Percentiles rank a stretch among this genome's conserved stretches.
These are phyloP conservation scores for Tulasnella sp. DNA, from an alignment of 768 basidiomycete genomes.

Conservation along the genomic window DNA sequence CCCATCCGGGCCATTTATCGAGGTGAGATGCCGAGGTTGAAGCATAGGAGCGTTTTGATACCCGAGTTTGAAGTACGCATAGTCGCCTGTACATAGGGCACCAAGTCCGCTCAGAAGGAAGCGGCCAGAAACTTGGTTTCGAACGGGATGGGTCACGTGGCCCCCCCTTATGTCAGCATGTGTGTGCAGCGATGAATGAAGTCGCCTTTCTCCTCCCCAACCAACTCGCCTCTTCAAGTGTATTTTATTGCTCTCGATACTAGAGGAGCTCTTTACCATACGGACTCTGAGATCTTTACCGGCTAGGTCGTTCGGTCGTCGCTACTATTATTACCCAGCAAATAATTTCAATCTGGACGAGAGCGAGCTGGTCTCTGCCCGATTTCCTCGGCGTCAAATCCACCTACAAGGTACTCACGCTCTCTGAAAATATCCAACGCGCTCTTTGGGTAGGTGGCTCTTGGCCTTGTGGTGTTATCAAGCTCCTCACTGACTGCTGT, in stretches of 20 bases:
- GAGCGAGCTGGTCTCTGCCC: background rate
- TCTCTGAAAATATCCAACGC: too few species aligned
- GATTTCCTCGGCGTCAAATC: too few species aligned
- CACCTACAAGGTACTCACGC: too few species aligned
- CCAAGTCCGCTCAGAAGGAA: background rate
- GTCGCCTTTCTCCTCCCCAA: conserved; percentile 1
- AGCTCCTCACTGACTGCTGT: too few species aligned
- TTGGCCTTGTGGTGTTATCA: too few species aligned
- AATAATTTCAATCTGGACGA: background rate
- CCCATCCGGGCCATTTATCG: conserved; percentile 75
- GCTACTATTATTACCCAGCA: background rate
- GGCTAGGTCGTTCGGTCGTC: background rate
- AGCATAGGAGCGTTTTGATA: conserved; percentile 1
- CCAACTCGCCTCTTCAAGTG: background rate
- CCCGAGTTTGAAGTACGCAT: background rate
- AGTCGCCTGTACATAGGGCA: conserved; percentile 1
- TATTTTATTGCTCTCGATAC: background rate
- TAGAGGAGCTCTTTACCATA: background rate
- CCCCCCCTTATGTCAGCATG: background rate
- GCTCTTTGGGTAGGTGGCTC: too few species aligned
- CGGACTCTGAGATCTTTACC: too few species aligned
- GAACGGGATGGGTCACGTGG: background rate
- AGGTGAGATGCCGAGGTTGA: background rate
- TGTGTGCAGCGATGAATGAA: background rate
- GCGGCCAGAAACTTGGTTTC: background rate